These are phyloP conservation scores for Irpex rosettiformis DNA, from an alignment of 1,284 basidiomycete genomes.

Conservation along the genomic window DNA sequence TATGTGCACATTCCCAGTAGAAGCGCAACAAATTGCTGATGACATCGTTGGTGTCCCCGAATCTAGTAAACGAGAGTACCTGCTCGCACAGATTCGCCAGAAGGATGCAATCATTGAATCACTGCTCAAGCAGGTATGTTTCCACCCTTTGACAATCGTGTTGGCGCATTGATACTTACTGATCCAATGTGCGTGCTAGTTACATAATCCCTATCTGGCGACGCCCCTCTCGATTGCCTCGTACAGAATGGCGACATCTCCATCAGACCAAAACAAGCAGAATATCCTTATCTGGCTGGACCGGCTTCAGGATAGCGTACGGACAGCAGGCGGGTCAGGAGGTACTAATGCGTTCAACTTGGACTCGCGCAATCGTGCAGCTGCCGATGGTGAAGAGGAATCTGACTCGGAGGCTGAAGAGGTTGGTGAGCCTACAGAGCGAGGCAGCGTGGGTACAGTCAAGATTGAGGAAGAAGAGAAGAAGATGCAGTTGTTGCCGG, in stretches of 20 bases:
- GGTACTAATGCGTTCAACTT: conserved; percentile 39
- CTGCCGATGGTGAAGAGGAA: conserved; percentile 15
- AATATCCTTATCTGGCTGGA: conserved; percentile 73
- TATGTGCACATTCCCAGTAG: conserved; percentile 13
- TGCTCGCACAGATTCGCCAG: conserved; percentile 76
- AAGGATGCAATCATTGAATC: conserved; percentile 82
- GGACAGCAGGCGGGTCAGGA: conserved; percentile 25
- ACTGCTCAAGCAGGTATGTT: conserved; percentile 66
- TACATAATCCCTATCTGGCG: conserved; percentile 75
- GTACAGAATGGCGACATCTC: conserved; percentile 69
- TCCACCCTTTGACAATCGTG: too few species aligned
- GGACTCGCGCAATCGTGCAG: conserved; percentile 31
- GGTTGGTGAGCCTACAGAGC: conserved; percentile 25
- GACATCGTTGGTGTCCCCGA: conserved; percentile 27
- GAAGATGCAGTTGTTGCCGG: conserved; percentile 49
- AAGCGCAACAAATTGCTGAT: conserved; percentile 22
- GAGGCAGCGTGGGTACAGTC: conserved; percentile 20
- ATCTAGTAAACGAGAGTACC: conserved; percentile 74
- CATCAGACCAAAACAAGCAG: conserved; percentile 62
- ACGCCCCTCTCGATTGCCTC: conserved; percentile 75
- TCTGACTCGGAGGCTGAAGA: conserved; percentile 23
- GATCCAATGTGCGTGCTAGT: conserved; percentile 36
- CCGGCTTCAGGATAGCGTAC: conserved; percentile 38
- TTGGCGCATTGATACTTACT: too few species aligned
- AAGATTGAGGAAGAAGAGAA: conserved; percentile 34